These are phyloP conservation scores for Pleurotus platypus DNA, from an alignment of 768 basidiomycete genomes.

Conservation along the genomic window DNA sequence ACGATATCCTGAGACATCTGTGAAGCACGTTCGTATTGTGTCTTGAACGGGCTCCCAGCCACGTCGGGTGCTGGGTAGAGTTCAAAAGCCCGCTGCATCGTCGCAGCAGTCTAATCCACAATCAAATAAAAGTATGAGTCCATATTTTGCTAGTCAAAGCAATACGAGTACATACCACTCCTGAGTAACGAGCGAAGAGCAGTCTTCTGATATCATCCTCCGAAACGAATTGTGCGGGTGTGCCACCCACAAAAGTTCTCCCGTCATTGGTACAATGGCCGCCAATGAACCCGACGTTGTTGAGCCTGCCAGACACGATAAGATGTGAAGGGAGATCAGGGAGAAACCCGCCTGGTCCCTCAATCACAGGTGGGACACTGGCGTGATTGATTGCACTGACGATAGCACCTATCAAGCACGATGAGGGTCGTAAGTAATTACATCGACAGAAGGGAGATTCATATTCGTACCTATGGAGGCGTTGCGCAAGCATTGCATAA, in stretches of 20 bases:
- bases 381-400: slow-evolving; percentile 36
- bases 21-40: slow-evolving; percentile 36
- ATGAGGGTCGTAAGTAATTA: background rate
- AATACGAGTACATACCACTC: slow-evolving; percentile 19
- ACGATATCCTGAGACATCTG: slow-evolving; percentile 39
- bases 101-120: slow-evolving; percentile 27
- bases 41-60: slow-evolving; percentile 30
- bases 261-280: slow-evolving; percentile 43
- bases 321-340: slow-evolving; percentile 33
- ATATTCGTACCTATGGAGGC: slow-evolving; percentile 28
- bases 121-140: background rate
- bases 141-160: background rate
- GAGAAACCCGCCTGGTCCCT: slow-evolving; percentile 25
- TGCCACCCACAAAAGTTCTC: slow-evolving; percentile 34
- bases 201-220: slow-evolving; percentile 32
- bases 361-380: slow-evolving; percentile 24
- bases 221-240: slow-evolving; percentile 30
- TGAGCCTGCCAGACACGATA: slow-evolving; percentile 28
- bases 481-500: slow-evolving; percentile 31
- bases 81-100: slow-evolving; percentile 27
- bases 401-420: slow-evolving; percentile 24
- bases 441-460: background rate
- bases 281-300: slow-evolving; percentile 28
- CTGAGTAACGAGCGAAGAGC: slow-evolving; percentile 31
- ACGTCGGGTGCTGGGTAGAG: slow-evolving; percentile 34